A percentile compares a stretch with the other conserved stretches of the same genome.
Evolutionary conservation across 257 asterid genomes (phyloP).

Genomic region (Solanum pinnatisectum): DNA sequence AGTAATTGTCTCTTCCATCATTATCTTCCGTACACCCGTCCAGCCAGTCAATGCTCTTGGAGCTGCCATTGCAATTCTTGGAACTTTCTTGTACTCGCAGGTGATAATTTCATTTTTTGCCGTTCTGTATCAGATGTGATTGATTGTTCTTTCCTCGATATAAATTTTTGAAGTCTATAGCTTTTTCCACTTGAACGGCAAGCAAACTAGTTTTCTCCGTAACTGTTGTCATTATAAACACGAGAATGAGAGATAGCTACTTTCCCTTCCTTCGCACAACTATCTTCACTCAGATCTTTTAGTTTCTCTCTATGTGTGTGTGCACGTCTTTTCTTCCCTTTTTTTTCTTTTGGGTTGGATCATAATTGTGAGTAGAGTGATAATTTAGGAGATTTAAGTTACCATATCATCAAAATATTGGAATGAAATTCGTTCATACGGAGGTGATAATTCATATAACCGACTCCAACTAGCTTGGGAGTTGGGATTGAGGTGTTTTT

Average conservation of each 20-base stretch:
- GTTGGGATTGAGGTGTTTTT: background rate
- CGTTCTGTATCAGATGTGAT: background rate
- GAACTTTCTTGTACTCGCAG: conserved; percentile 97
- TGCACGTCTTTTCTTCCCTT: too few species aligned
- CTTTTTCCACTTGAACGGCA: background rate
- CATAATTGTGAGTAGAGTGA: background rate
- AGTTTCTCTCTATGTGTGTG: background rate
- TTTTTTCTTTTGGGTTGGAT: background rate
- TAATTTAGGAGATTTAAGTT: background rate
- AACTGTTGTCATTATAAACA: background rate
- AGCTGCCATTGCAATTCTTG: conserved; percentile 85
- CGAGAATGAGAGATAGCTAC: background rate
- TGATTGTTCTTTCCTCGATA: background rate
- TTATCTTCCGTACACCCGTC: conserved; percentile 85
- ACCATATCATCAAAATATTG: background rate
- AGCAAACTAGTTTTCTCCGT: background rate
- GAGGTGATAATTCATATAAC: background rate
- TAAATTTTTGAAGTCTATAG: background rate
- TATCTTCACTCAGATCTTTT: background rate
- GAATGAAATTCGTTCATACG: background rate
- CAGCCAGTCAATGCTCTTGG: conserved; percentile 96
- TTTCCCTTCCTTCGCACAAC: background rate
- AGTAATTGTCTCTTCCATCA: conserved; percentile 88
- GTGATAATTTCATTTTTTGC: conserved; percentile 24
- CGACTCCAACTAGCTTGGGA: background rate